Conservation (phyloP, 2,329 filamentous ascomycete species). For the Chaetoscypha palmicola region DNA sequence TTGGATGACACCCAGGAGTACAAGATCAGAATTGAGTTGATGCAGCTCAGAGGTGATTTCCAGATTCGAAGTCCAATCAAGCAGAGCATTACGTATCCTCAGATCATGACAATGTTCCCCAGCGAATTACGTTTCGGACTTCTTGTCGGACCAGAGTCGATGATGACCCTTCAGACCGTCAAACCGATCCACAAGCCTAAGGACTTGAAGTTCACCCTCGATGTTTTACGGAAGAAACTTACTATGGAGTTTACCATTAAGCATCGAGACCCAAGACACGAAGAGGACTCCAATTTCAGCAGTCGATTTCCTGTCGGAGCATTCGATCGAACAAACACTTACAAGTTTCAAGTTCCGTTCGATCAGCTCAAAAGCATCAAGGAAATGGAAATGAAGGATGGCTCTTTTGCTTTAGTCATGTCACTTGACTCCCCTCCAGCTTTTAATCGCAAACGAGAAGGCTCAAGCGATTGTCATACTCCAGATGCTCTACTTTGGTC, state of each 20-base stretch:
- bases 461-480: slow-evolving; percentile 35
- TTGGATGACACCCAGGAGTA: slow-evolving; percentile 11
- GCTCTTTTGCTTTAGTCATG: slow-evolving; percentile 38
- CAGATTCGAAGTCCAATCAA: slow-evolving; percentile 30
- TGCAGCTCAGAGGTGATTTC: slow-evolving; percentile 2
- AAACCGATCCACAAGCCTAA: slow-evolving; percentile 7
- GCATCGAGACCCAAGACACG: slow-evolving; percentile 22
- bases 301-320: slow-evolving; percentile 10
- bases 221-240: slow-evolving; percentile 35
- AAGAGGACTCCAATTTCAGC: slow-evolving; percentile 12
- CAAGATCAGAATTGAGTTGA: slow-evolving; percentile 10
- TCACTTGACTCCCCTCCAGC: slow-evolving; percentile 40
- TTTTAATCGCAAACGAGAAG: slow-evolving; percentile 29
- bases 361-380: slow-evolving; percentile 40
- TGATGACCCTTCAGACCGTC: slow-evolving; percentile 52
- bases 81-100: slow-evolving; percentile 29
- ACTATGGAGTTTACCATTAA: slow-evolving; percentile 36
- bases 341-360: slow-evolving; percentile 33
- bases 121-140: slow-evolving; percentile 55
- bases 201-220: slow-evolving; percentile 33
- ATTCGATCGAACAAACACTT: slow-evolving; percentile 25
- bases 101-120: slow-evolving; percentile 37
- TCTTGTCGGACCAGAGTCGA: slow-evolving; percentile 43
- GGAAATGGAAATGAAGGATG: slow-evolving; percentile 30
- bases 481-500: slow-evolving; percentile 41